A percentile compares a stretch with the other conserved stretches of the same genome.
phyloP scores from a whole-genome alignment of 192 early-diverging fungal genomes.

The Kappamyces sp. region DNA sequence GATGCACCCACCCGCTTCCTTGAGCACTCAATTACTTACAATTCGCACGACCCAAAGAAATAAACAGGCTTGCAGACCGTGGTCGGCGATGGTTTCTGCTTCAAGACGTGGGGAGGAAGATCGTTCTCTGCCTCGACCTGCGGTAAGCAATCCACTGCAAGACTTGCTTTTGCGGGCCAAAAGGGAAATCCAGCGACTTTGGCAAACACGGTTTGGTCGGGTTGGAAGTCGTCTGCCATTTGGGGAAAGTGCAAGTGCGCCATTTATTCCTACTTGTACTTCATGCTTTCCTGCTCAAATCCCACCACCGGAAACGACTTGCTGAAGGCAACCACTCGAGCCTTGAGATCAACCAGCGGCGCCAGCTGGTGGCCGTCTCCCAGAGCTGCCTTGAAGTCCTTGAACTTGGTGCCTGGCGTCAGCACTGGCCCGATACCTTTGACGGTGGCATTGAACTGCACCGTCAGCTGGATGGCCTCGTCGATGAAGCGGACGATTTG shows the following conservation, averaged over 20 bases:
- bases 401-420: constrained; percentile 59
- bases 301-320: constrained; percentile 85
- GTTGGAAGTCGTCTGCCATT: constrained; percentile 1
- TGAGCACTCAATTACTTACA: not conserved
- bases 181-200: constrained; percentile 9
- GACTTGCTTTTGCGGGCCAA: constrained; percentile 14
- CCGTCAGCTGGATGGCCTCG: constrained; percentile 74
- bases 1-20: constrained; percentile 3
- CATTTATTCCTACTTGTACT: constrained; percentile 14
- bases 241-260: constrained; percentile 7
- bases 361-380: constrained; percentile 41
- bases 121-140: constrained; percentile 7
- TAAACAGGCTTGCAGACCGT: constrained; percentile 5
- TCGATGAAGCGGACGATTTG: constrained; percentile 82
- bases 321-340: constrained; percentile 79
- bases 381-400: constrained; percentile 83
- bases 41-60: constrained; percentile 16
- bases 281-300: constrained; percentile 31
- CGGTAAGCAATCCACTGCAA: not conserved
- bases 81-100: constrained; percentile 2
- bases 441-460: constrained; percentile 61
- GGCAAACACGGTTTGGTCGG: constrained; percentile 11
- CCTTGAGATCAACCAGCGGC: constrained; percentile 66
- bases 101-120: not conserved
- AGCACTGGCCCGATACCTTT: constrained; percentile 27